A percentile compares a stretch with the other conserved stretches of the same genome.
phyloP scores from a whole-genome alignment of 768 basidiomycete genomes.

The Mycena pura region DNA sequence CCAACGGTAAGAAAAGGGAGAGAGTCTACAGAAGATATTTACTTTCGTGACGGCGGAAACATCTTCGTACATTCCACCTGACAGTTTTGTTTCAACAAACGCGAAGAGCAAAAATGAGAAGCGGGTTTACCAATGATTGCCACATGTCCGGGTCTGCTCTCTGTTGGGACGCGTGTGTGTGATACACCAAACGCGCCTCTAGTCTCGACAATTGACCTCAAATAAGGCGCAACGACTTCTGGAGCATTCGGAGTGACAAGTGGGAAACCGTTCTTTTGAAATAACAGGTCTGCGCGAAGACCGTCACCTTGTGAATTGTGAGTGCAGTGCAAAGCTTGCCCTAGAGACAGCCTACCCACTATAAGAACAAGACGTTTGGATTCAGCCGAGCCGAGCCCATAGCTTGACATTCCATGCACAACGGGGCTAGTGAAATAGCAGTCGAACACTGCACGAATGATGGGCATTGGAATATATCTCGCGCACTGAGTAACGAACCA shows the following conservation, averaged over 20 bases:
- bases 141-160: slow-evolving; percentile 88
- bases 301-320: slow-evolving; percentile 69
- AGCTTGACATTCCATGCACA: slow-evolving; percentile 75
- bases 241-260: slow-evolving; percentile 54
- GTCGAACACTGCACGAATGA: slow-evolving; percentile 56
- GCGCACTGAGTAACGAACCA: slow-evolving; percentile 32
- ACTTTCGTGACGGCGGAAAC: slow-evolving; percentile 88
- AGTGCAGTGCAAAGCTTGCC: neutral
- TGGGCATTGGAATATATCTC: neutral
- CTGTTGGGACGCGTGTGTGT: slow-evolving; percentile 87
- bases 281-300: slow-evolving; percentile 80
- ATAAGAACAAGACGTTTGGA: slow-evolving; percentile 82
- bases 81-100: slow-evolving; percentile 36
- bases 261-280: slow-evolving; percentile 67
- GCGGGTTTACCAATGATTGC: slow-evolving; percentile 77
- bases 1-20: slow-evolving; percentile 10
- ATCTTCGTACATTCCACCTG: slow-evolving; percentile 86
- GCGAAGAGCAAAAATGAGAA: neutral
- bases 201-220: slow-evolving; percentile 68
- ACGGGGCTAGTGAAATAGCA: slow-evolving; percentile 90
- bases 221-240: slow-evolving; percentile 72
- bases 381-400: slow-evolving; percentile 51
- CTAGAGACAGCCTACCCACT: slow-evolving; percentile 57
- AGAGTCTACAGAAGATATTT: slow-evolving; percentile 27
- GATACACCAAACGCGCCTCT: slow-evolving; percentile 85